Conservation (phyloP, 208 protist species). For the Angomonas deanei region DNA sequence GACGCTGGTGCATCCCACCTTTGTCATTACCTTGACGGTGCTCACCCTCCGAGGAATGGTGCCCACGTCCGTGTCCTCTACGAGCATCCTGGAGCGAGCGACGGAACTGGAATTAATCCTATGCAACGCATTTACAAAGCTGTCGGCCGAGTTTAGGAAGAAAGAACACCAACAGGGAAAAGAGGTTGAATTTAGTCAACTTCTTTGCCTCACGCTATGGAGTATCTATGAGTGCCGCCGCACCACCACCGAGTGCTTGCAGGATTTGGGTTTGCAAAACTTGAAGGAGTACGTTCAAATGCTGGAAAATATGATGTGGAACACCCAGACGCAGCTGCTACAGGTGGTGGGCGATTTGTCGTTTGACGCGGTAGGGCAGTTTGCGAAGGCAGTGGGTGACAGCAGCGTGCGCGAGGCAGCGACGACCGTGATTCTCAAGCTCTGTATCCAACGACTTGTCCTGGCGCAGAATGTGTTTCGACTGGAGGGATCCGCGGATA, state of each 20-base stretch:
- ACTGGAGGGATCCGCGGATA: neutral
- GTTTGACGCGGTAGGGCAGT: slow-evolving; percentile 10
- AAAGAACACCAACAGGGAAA: neutral
- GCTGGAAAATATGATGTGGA: slow-evolving; percentile 80
- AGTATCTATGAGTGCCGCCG: neutral
- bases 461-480: neutral
- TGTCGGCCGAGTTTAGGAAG: neutral
- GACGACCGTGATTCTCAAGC: slow-evolving; percentile 5
- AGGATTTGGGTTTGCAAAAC: slow-evolving; percentile 18
- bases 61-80: slow-evolving; percentile 62
- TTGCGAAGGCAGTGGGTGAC: neutral
- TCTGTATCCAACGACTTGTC: slow-evolving; percentile 29
- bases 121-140: slow-evolving; percentile 30
- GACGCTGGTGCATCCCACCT: neutral
- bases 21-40: slow-evolving; percentile 62
- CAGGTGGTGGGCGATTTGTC: slow-evolving; percentile 31
- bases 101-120: slow-evolving; percentile 79
- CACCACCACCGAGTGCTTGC: neutral
- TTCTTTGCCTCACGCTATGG: neutral
- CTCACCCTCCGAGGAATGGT: slow-evolving; percentile 49
- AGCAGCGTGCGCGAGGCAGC: neutral
- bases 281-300: slow-evolving; percentile 67
- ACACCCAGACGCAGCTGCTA: slow-evolving; percentile 42
- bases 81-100: slow-evolving; percentile 55
- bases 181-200: neutral